phyloP scores from a whole-genome alignment of 2,329 filamentous ascomycete genomes.

The Pseudomassariella vexata region DNA sequence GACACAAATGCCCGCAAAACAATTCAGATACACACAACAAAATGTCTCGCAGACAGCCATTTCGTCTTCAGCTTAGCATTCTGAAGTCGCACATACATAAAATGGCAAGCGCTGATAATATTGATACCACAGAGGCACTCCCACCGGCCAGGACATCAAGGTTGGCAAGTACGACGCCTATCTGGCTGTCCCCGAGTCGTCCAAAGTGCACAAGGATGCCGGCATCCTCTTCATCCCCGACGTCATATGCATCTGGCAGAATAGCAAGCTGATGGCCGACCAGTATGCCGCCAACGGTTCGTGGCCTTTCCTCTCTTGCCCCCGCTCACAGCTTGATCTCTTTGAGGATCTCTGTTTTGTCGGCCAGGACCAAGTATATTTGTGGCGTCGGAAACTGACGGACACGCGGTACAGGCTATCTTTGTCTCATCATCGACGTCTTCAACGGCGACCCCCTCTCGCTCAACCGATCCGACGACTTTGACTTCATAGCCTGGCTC shows the following conservation, averaged over 20 bases:
- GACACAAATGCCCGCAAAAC: too few species aligned
- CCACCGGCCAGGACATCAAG: conserved; percentile 40
- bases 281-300: conserved; percentile 68
- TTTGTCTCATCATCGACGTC: conserved; percentile 62
- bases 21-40: too few species aligned
- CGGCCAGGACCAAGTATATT: too few species aligned
- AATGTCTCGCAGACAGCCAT: too few species aligned
- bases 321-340: too few species aligned
- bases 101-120: not conserved
- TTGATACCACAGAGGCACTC: conserved; percentile 34
- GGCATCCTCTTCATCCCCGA: conserved; percentile 44
- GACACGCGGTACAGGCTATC: too few species aligned
- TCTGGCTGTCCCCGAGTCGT: conserved; percentile 36
- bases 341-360: too few species aligned
- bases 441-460: conserved; percentile 61
- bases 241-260: conserved; percentile 49
- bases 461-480: conserved; percentile 39
- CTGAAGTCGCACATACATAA: not conserved
- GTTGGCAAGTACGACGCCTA: conserved; percentile 44
- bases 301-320: too few species aligned
- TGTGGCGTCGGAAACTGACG: too few species aligned
- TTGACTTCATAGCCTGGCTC: conserved; percentile 38
- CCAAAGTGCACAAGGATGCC: conserved; percentile 30
- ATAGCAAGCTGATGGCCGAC: conserved; percentile 64
- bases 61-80: too few species aligned